Evolutionary conservation across 169 alveolate genomes (phyloP).

Genomic region (Plasmodium knowlesi): DNA sequence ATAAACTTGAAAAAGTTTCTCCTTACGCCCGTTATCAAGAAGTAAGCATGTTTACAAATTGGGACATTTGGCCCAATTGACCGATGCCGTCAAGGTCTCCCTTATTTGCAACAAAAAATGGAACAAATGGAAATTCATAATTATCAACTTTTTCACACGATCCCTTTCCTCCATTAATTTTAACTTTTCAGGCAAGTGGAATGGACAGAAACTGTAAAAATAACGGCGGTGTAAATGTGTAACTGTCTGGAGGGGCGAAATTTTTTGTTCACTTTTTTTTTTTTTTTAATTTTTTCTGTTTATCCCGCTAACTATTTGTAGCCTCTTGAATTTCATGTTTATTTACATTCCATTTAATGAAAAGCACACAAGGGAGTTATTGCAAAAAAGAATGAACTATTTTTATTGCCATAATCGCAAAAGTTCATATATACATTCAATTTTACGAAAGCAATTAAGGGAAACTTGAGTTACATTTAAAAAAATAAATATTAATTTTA

Average conservation of each 20-base stretch:
- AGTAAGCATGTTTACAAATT: constrained; percentile 9
- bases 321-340: neutral
- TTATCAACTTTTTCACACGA: neutral
- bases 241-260: neutral
- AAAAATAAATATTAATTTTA: constrained; percentile 2
- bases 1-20: constrained; percentile 41
- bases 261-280: neutral
- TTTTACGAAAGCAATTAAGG: neutral
- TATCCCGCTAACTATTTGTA: neutral
- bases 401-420: neutral
- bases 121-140: neutral
- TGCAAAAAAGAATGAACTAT: neutral
- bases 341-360: neutral
- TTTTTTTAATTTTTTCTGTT: constrained; percentile 4
- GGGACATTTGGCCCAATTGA: neutral
- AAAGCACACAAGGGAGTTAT: neutral
- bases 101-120: neutral
- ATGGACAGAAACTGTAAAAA: constrained; percentile 67
- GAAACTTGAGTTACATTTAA: constrained; percentile 2
- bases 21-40: constrained; percentile 36
- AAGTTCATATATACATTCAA: neutral
- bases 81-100: neutral
- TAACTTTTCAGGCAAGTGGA: constrained; percentile 32
- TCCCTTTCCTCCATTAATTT: neutral
- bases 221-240: constrained; percentile 17